Conservation (phyloP, 108 stramenopile species). For the Nitzschia sp. region DNA sequence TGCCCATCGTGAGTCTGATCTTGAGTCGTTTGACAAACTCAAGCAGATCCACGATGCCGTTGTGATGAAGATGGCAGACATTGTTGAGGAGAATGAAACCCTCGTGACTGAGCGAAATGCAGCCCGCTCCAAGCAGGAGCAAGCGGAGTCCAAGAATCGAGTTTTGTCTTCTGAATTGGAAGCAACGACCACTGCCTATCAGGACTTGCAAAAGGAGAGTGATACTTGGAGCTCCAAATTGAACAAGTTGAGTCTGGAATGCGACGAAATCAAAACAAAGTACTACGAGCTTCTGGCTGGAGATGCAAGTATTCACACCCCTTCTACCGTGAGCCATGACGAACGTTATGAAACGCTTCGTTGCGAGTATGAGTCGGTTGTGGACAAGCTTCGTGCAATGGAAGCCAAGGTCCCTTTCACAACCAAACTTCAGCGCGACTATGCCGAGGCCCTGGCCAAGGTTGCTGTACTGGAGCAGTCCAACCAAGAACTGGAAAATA, state of each 20-base stretch:
- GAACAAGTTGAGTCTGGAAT: background rate
- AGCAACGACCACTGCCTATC: constrained; percentile 8
- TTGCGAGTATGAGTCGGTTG: constrained; percentile 1
- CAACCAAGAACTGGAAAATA: constrained; percentile 10
- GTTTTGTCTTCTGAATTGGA: constrained; percentile 1
- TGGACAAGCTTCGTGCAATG: background rate
- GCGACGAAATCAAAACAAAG: constrained; percentile 8
- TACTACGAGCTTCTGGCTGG: constrained; percentile 8
- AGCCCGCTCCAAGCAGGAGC: constrained; percentile 6
- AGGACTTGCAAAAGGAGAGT: constrained; percentile 14
- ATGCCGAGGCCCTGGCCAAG: constrained; percentile 19
- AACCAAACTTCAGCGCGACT: constrained; percentile 8
- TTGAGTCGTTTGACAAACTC: constrained; percentile 13
- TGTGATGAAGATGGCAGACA: constrained; percentile 37
- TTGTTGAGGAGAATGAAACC: constrained; percentile 33
- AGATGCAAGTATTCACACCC: background rate
- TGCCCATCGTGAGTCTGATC: constrained; percentile 8
- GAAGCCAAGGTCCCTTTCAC: background rate
- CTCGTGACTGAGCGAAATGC: constrained; percentile 6
- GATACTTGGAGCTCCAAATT: constrained; percentile 3
- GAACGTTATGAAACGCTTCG: constrained; percentile 14
- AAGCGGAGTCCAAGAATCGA: constrained; percentile 5
- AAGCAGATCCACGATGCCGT: constrained; percentile 24
- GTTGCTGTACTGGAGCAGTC: constrained; percentile 13
- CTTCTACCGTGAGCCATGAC: background rate